A percentile compares a stretch with the other conserved stretches of the same genome.
Conservation (phyloP, 148 eudicot genomes). For the Rhododendron ovatum region DNA sequence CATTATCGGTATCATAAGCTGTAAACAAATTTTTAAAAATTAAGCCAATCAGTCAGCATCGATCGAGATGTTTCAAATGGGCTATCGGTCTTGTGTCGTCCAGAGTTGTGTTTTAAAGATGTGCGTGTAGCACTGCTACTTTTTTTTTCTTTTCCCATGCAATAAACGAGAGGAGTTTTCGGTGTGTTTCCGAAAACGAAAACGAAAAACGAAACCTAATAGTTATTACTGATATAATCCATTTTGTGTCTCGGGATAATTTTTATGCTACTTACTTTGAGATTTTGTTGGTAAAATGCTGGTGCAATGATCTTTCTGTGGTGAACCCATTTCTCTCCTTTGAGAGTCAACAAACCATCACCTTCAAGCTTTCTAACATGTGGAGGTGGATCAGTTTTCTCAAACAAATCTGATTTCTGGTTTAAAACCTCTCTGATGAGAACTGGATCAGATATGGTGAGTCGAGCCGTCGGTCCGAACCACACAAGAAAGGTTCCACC, state of each 20-base stretch:
- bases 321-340: slow-evolving; percentile 58
- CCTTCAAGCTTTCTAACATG: slow-evolving; percentile 64
- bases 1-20: slow-evolving; percentile 66
- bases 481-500: slow-evolving; percentile 53
- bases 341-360: slow-evolving; percentile 52
- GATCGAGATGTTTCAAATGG: not conserved
- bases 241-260: too few species aligned
- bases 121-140: too few species aligned
- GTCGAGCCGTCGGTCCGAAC: slow-evolving; percentile 60
- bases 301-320: slow-evolving; percentile 59
- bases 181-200: not conserved
- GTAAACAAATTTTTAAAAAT: not conserved
- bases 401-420: slow-evolving; percentile 33
- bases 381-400: slow-evolving; percentile 60
- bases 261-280: slow-evolving; percentile 43
- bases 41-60: not conserved
- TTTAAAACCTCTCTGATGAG: slow-evolving; percentile 43
- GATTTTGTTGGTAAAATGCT: slow-evolving; percentile 49
- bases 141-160: not conserved
- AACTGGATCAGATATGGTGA: slow-evolving; percentile 42
- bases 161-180: not conserved
- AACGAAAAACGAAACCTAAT: not conserved
- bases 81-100: not conserved
- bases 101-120: too few species aligned
- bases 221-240: too few species aligned